These are phyloP conservation scores for Gracilaria vermiculophylla DNA, from an alignment of 23 red algal genomes.

Conservation along the genomic window DNA sequence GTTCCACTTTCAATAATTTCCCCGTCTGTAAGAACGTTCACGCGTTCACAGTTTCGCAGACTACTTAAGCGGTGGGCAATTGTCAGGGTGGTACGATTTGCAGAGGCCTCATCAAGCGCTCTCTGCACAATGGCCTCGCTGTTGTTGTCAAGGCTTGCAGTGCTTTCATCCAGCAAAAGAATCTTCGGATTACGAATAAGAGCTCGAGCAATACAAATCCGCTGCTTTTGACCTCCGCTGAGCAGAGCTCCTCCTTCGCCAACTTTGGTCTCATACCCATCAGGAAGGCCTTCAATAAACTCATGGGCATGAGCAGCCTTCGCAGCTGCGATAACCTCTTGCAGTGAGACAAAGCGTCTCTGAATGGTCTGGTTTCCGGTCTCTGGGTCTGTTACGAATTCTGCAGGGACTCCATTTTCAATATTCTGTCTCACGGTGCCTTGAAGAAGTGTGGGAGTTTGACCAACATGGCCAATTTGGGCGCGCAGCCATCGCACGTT, in stretches of 20 bases:
- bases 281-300: constrained; percentile 66
- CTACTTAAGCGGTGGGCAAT: constrained; percentile 87
- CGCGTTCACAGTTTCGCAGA: constrained; percentile 58
- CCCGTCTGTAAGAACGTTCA: constrained; percentile 66
- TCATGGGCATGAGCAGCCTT: constrained; percentile 66
- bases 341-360: constrained; percentile 4
- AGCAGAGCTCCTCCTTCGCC: constrained; percentile 90
- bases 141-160: constrained; percentile 72
- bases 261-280: constrained; percentile 76
- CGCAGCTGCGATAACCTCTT: constrained; percentile 55
- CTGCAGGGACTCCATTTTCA: constrained; percentile 19
- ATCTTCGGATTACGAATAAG: constrained; percentile 83
- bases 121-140: constrained; percentile 76
- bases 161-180: constrained; percentile 87
- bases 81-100: constrained; percentile 61
- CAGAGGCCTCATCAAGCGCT: constrained; percentile 53
- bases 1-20: constrained; percentile 66
- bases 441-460: constrained; percentile 71
- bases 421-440: constrained; percentile 78
- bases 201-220: constrained; percentile 90
- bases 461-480: constrained; percentile 78
- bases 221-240: constrained; percentile 95
- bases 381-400: background rate
- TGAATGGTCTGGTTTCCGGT: background rate
- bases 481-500: constrained; percentile 55